Evolutionary conservation across 192 early-diverging fungal species (phyloP).

Genomic region (Umbelopsis sp.): DNA sequence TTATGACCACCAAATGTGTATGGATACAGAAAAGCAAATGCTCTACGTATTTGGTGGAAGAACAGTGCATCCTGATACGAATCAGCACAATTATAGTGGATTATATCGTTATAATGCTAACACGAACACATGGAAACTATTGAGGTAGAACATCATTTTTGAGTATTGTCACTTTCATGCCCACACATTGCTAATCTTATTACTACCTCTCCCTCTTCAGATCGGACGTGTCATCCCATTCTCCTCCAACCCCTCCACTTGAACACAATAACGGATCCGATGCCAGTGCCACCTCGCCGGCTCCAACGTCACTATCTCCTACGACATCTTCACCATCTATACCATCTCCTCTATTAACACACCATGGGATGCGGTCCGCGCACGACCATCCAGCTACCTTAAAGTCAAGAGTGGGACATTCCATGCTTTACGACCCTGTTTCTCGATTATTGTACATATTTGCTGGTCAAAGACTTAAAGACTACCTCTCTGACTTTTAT

Average conservation of each 20-base stretch:
- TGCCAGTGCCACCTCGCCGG: neutral
- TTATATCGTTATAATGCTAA: conserved; percentile 81
- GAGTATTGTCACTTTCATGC: too few relatives aligned
- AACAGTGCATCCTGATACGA: conserved; percentile 63
- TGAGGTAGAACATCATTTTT: conserved; percentile 49
- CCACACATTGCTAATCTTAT: too few relatives aligned
- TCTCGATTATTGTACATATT: conserved; percentile 83
- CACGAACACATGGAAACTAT: conserved; percentile 68
- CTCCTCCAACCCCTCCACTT: conserved; percentile 37
- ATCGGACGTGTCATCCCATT: neutral
- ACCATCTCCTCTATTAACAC: neutral
- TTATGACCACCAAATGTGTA: conserved; percentile 93
- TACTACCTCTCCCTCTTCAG: too few relatives aligned
- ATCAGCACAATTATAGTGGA: conserved; percentile 79
- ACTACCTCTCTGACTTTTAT: conserved; percentile 80
- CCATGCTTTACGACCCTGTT: conserved; percentile 81
- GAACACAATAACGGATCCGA: conserved; percentile 26
- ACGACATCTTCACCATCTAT: neutral
- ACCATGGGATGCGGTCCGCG: neutral
- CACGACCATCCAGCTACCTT: conserved; percentile 45
- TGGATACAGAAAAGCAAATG: conserved; percentile 67
- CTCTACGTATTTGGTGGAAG: conserved; percentile 95
- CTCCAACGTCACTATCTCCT: neutral
- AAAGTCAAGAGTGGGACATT: conserved; percentile 87
- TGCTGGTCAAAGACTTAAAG: conserved; percentile 85